A percentile compares a stretch with the other conserved stretches of the same genome.
Conservation (phyloP, 805 yeast genomes). For the Myxozyma udenii region DNA sequence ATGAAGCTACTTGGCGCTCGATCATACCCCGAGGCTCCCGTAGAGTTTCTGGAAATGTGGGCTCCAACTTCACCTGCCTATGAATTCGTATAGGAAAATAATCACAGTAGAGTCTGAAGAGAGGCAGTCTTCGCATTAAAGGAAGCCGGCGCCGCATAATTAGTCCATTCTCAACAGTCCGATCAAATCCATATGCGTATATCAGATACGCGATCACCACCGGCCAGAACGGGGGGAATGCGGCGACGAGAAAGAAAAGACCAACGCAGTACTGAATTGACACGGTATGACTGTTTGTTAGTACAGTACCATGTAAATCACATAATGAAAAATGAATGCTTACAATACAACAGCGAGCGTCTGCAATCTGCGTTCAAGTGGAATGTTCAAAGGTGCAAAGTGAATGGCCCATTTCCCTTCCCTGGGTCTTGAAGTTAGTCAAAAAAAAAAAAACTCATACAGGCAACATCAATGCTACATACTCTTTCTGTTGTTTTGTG, state of each 20-base stretch:
- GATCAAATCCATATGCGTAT: constrained; percentile 53
- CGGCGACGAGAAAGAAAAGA: constrained; percentile 53
- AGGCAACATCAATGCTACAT: not conserved
- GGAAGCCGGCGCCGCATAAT: constrained; percentile 56
- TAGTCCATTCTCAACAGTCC: constrained; percentile 72
- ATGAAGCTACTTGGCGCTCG: constrained; percentile 16
- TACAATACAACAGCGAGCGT: constrained; percentile 63
- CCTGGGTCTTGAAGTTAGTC: not conserved
- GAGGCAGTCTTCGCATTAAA: constrained; percentile 51
- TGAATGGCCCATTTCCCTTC: constrained; percentile 11
- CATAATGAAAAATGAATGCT: constrained; percentile 43
- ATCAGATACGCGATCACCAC: constrained; percentile 57
- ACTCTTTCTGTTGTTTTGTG: too few relatives aligned
- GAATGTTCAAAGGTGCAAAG: constrained; percentile 55
- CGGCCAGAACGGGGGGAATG: constrained; percentile 67
- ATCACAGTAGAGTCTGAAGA: constrained; percentile 70
- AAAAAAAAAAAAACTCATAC: not conserved
- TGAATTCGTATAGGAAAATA: constrained; percentile 78
- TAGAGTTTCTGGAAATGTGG: constrained; percentile 51
- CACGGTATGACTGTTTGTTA: constrained; percentile 18
- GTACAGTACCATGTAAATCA: not conserved
- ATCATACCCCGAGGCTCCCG: constrained; percentile 17
- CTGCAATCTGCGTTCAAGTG: constrained; percentile 56
- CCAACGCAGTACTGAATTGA: constrained; percentile 27
- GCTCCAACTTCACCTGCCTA: constrained; percentile 65